Conservation (phyloP, 139 green algal species). For the Trebouxia sp. region DNA sequence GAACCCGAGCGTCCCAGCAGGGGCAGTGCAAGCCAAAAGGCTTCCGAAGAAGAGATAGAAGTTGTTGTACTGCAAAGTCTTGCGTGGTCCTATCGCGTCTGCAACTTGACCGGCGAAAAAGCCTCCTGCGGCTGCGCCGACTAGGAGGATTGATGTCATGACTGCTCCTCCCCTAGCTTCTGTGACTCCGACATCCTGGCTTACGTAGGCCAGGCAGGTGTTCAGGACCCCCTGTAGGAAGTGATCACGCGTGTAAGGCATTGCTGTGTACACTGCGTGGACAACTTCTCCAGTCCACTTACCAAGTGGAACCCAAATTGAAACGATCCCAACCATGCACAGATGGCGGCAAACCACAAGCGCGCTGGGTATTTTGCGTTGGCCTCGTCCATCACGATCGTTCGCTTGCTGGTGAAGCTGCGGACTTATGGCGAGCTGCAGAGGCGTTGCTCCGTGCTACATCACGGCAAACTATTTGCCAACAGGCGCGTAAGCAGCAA, state of each 20-base stretch:
- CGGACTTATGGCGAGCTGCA: no score
- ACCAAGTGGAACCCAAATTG: conserved; percentile 23
- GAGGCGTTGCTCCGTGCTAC: no score
- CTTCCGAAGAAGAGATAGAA: conserved; percentile 42
- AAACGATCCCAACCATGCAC: conserved; percentile 4
- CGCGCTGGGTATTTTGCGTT: neutral
- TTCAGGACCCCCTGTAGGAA: conserved; percentile 66
- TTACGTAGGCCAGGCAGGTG: conserved; percentile 43
- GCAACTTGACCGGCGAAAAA: conserved; percentile 50
- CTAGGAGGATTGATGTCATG: conserved; percentile 49
- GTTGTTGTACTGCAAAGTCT: conserved; percentile 44
- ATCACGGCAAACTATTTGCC: neutral
- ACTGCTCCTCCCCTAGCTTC: conserved; percentile 21
- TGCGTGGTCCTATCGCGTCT: conserved; percentile 50
- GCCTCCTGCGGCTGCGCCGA: conserved; percentile 46
- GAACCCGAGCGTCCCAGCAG: conserved; percentile 13
- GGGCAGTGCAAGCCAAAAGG: conserved; percentile 21
- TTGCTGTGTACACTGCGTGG: neutral
- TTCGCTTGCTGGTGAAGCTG: no score
- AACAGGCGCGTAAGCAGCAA: neutral
- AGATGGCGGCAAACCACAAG: neutral
- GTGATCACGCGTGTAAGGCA: neutral
- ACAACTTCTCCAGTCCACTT: neutral
- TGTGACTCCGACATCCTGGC: conserved; percentile 39
- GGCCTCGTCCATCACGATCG: neutral